Conservation (phyloP, 164 flowering plant genomes). For the Warburgia ugandensis region DNA sequence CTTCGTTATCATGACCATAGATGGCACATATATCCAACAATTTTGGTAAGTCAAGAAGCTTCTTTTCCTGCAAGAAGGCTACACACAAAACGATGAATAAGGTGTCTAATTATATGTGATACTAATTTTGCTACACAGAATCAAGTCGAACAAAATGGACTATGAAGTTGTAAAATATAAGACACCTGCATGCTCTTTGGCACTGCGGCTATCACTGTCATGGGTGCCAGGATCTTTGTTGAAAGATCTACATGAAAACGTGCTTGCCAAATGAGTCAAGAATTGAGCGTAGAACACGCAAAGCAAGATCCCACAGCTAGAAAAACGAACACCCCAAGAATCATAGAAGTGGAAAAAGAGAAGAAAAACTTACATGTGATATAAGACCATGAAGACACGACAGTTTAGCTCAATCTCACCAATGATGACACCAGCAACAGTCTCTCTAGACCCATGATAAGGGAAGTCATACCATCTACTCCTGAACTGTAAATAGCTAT, state of each 20-base stretch:
- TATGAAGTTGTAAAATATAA: conserved; percentile 10
- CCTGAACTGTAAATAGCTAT: conserved; percentile 83
- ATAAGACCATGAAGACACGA: conserved; percentile 83
- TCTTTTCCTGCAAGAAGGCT: conserved; percentile 93
- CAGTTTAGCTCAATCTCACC: conserved; percentile 82
- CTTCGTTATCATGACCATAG: conserved; percentile 85
- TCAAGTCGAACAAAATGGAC: not conserved
- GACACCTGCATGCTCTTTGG: conserved; percentile 75
- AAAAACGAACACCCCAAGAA: not conserved
- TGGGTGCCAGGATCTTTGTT: conserved; percentile 75
- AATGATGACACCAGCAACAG: conserved; percentile 87
- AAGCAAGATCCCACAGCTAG: not conserved
- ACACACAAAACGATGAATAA: conserved; percentile 38
- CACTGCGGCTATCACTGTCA: conserved; percentile 53
- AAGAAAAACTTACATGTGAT: conserved; percentile 63
- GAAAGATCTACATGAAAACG: conserved; percentile 56
- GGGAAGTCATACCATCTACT: conserved; percentile 98
- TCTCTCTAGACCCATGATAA: conserved; percentile 65
- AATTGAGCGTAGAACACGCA: not conserved
- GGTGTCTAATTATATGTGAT: too few relatives aligned
- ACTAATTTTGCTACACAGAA: too few relatives aligned
- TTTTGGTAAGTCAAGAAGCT: conserved; percentile 80
- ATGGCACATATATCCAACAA: conserved; percentile 93
- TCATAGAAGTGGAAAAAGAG: not conserved
- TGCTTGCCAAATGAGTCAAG: not conserved